Conservation (phyloP, 345 rosid genomes). For the Balakata baccata region DNA sequence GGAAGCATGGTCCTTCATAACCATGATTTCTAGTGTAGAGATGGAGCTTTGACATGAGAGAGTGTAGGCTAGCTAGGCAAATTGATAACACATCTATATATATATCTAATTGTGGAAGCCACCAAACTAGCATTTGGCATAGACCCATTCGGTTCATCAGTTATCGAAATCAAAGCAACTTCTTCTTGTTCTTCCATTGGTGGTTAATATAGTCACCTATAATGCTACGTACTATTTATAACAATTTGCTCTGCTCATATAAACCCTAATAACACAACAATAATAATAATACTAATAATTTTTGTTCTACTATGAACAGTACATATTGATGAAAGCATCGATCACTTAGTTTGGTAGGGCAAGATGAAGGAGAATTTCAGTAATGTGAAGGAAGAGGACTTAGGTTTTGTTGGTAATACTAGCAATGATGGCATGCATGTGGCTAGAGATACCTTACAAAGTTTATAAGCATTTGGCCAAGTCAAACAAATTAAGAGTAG, state of each 20-base stretch:
- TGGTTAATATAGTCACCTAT: not conserved
- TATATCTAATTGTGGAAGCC: conserved; percentile 5
- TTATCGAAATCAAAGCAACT: not conserved
- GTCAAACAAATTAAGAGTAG: conserved; percentile 9
- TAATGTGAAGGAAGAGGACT: not conserved
- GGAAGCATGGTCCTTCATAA: conserved; percentile 9
- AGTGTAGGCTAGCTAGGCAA: conserved; percentile 5
- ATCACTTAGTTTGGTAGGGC: too few relatives aligned
- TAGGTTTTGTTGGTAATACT: not conserved
- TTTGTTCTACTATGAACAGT: too few relatives aligned
- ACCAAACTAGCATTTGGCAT: conserved; percentile 1
- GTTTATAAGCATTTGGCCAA: conserved; percentile 16
- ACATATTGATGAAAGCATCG: too few relatives aligned
- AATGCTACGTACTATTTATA: not conserved
- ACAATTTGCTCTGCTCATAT: too few relatives aligned
- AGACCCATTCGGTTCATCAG: not conserved
- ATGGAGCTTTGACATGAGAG: not conserved
- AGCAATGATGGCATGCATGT: not conserved
- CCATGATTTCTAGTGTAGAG: conserved; percentile 9
- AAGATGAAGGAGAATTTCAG: too few relatives aligned
- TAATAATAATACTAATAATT: too few relatives aligned
- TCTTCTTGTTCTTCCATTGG: not conserved
- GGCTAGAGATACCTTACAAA: not conserved
- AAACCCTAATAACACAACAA: too few relatives aligned
- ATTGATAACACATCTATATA: not conserved